phyloP scores from a whole-genome alignment of 257 asterid species.

The Capsicum baccatum region DNA sequence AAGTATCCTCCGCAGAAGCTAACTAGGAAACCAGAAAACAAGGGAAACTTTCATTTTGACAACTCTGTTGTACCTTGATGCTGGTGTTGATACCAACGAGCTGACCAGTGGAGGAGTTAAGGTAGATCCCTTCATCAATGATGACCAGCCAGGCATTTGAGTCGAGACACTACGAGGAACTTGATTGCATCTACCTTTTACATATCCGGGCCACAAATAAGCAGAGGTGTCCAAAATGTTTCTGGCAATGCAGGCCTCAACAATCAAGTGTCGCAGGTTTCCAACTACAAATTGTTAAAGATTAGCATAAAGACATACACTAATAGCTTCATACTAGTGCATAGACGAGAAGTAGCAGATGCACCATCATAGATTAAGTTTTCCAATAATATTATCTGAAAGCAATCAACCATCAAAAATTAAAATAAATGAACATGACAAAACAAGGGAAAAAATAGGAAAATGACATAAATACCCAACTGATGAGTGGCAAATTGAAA shows the following conservation, averaged over 20 bases:
- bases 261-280: slow-evolving; percentile 83
- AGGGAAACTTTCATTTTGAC: slow-evolving; percentile 29
- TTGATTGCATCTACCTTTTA: slow-evolving; percentile 78
- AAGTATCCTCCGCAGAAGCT: background rate
- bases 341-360: slow-evolving; percentile 10
- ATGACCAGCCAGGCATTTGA: slow-evolving; percentile 88
- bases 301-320: slow-evolving; percentile 34
- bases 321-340: slow-evolving; percentile 9
- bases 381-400: slow-evolving; percentile 11
- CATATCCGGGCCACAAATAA: slow-evolving; percentile 96
- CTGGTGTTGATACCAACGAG: slow-evolving; percentile 85
- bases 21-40: background rate
- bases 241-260: slow-evolving; percentile 97
- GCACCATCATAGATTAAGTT: slow-evolving; percentile 1
- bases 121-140: slow-evolving; percentile 81
- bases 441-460: background rate
- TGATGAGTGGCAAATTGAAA: background rate
- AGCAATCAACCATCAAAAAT: background rate
- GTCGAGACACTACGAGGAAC: slow-evolving; percentile 76
- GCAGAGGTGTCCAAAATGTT: slow-evolving; percentile 90
- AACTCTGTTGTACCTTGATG: slow-evolving; percentile 74
- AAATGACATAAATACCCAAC: slow-evolving; percentile 11
- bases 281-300: slow-evolving; percentile 67
- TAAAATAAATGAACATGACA: background rate
- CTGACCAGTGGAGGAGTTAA: slow-evolving; percentile 78